These are phyloP conservation scores for Daphne laureola DNA, from an alignment of 441 rosid species.

Conservation along the genomic window DNA sequence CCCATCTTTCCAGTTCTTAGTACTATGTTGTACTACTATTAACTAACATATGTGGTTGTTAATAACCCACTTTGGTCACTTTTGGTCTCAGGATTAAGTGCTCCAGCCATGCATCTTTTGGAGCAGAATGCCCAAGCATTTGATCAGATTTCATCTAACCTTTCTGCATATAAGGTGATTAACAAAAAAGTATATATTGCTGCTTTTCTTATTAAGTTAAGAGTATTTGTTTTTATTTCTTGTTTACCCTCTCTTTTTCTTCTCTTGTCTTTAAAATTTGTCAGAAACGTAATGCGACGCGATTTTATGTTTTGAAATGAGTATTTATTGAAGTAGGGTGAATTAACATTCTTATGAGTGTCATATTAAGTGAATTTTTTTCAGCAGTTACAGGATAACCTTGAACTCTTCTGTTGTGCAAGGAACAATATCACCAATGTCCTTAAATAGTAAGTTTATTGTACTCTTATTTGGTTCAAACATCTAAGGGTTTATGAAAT, in stretches of 20 bases:
- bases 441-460: slow-evolving; percentile 69
- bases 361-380: slow-evolving; percentile 22
- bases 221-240: no score
- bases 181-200: neutral
- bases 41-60: no score
- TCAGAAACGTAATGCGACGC: no score
- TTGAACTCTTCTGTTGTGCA: slow-evolving; percentile 56
- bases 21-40: no score
- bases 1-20: no score
- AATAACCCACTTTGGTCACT: slow-evolving; percentile 14
- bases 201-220: no score
- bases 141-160: slow-evolving; percentile 64
- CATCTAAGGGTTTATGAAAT: no score
- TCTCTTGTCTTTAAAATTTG: no score
- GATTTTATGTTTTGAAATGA: no score
- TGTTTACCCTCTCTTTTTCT: no score
- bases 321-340: neutral
- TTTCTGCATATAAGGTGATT: slow-evolving; percentile 59
- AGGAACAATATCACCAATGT: slow-evolving; percentile 74
- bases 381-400: slow-evolving; percentile 86
- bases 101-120: slow-evolving; percentile 49
- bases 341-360: slow-evolving; percentile 8
- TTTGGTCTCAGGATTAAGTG: slow-evolving; percentile 48
- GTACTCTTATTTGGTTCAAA: no score
- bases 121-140: slow-evolving; percentile 70